Conservation (phyloP, 2,329 filamentous ascomycete genomes). For the Fusarium phyllophilum region DNA sequence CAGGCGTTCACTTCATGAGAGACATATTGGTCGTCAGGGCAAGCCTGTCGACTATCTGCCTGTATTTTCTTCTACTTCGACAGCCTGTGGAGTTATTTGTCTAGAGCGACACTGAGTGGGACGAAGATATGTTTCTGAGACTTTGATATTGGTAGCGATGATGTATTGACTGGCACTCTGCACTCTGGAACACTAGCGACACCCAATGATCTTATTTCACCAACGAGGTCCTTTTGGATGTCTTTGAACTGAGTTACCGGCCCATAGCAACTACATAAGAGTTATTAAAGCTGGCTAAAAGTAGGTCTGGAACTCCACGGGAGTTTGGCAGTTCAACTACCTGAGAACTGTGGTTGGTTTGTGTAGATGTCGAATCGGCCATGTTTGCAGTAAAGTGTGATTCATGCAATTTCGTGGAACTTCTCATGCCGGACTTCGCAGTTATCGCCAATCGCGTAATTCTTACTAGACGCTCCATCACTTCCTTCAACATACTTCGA, state of each 20-base stretch:
- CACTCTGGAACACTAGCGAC: background rate
- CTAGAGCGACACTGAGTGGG: background rate
- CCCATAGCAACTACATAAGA: no score
- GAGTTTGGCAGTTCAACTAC: background rate
- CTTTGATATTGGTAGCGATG: background rate
- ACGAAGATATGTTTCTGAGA: background rate
- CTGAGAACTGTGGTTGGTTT: no score
- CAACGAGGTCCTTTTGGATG: background rate
- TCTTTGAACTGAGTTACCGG: background rate
- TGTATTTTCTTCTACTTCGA: no score
- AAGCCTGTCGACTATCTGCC: background rate
- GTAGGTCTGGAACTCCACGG: background rate
- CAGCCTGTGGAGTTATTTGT: no score
- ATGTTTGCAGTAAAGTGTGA: background rate
- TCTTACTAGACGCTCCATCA: no score
- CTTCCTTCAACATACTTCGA: background rate
- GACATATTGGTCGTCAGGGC: background rate
- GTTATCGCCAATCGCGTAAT: background rate
- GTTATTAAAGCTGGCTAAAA: no score
- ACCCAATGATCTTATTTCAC: background rate
- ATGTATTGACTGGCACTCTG: background rate
- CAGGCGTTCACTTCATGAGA: constrained; percentile 17
- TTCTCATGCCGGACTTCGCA: background rate
- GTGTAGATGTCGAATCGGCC: no score
- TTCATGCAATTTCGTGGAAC: background rate